Percentiles rank a stretch among this genome's conserved stretches.
Conservation (phyloP, 208 protist genomes). For the Borovskyia barvae region DNA sequence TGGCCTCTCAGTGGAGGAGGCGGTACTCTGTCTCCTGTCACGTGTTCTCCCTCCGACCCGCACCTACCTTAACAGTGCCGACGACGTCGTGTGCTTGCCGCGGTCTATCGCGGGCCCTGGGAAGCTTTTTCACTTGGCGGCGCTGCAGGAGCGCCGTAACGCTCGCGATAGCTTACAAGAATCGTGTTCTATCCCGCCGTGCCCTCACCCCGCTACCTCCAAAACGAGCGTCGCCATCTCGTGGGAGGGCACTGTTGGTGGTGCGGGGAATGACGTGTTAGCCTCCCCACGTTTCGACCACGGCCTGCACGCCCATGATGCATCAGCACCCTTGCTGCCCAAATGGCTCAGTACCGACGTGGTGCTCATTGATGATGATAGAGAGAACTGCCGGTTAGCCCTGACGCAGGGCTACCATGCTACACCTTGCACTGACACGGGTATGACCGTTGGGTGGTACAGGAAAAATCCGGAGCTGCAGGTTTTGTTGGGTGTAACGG, state of each 20-base stretch:
- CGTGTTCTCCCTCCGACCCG: conserved; percentile 22
- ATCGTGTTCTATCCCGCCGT: neutral
- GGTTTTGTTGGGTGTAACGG: conserved; percentile 26
- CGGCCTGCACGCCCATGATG: neutral
- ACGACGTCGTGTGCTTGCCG: conserved; percentile 36
- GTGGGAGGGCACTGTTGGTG: neutral
- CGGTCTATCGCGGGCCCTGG: conserved; percentile 17
- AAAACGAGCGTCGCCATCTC: neutral
- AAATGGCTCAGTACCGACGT: conserved; percentile 43
- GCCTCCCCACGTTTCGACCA: neutral
- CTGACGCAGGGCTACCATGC: conserved; percentile 37
- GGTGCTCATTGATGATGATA: conserved; percentile 41
- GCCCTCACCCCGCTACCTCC: neutral
- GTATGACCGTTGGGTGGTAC: conserved; percentile 28
- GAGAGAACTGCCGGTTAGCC: conserved; percentile 30
- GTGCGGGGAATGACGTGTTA: neutral
- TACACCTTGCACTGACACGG: conserved; percentile 19
- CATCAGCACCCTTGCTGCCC: conserved; percentile 3
- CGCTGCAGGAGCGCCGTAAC: conserved; percentile 27
- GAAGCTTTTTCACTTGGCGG: conserved; percentile 25
- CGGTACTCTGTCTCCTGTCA: conserved; percentile 27
- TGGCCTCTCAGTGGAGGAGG: conserved; percentile 14
- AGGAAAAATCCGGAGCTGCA: conserved; percentile 11
- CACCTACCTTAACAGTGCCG: conserved; percentile 18
- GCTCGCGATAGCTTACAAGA: neutral